Base-by-base conservation (phyloP, 169 alveolate genomes). In the Cryptosporidium tyzzeri region DNA sequence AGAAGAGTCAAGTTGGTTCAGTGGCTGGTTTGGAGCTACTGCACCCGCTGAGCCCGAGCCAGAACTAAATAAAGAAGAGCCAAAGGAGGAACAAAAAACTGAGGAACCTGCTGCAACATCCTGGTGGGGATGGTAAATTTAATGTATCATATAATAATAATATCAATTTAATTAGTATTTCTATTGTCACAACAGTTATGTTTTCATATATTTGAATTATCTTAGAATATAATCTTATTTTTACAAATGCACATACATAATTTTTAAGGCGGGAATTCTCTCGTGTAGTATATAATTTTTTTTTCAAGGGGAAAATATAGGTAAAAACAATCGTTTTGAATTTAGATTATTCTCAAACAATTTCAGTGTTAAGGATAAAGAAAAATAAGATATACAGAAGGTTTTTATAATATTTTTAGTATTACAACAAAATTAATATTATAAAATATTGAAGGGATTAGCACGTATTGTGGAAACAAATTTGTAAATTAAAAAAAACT, bases 91-190 rank as follows among this genome's bases (percentile, higher is more conserved):
- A n/a, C 53, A 74, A 59, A 51, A 71, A 51, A 45, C 26, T 16
- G 85, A 26, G 41, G 69, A 53, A 35, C 70, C 86, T 51, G 59
- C 70, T 35, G 53, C 86, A 26, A 74, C 73, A n/a, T 74, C 86
- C n/a, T 74, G 86, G 86, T 74, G 86, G 86, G 86, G 86, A 53
- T 74, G 86, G 86, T 74, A 55, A 74, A 33, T 31, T 45, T 45
- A 45, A 45, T 45, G 1, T 14, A 45, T 14, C 4, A 9, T 45
- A 18, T 45, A 45, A 45, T 31, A 1, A 31, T 0, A 9, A 45
- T 39, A 45, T 12, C 0, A 10, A 45, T 45, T 45, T 45, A 45
- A 45, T 45, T 45, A 45, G 53, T 45, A 45, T 45, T 9, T 3
- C 53, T 45, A 14, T 45, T 45, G 2, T 0, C 3, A 3, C 0